Evolutionary conservation across 805 yeast species (phyloP), one percentile per base, ranked within the genome.

Genomic region (Scheffersomyces lignosus): DNA sequence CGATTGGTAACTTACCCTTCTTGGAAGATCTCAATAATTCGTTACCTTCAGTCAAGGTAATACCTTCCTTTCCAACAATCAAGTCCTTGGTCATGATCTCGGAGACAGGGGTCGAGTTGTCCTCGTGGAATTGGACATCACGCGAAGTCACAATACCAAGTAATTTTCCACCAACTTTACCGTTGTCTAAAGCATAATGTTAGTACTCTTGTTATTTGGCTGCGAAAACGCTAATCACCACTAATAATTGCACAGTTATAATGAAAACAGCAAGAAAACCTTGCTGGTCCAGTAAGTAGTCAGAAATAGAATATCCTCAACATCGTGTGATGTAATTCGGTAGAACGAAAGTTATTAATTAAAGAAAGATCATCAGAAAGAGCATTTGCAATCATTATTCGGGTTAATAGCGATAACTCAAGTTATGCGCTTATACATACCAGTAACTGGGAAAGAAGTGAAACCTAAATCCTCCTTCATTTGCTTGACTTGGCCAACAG

Each of bases 371-470:
- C 85, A 80, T 81, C 87, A 80, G 60, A 18, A 33, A 34, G 42
- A 42, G 45, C 33, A 30, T n/a, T n/a, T n/a, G n/a, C n/a, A n/a
- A n/a, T n/a, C n/a, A n/a, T n/a, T n/a, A n/a, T n/a, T n/a, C n/a
- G n/a, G n/a, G n/a, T n/a, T n/a, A n/a, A n/a, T n/a, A n/a, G n/a
- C n/a, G n/a, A n/a, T n/a, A n/a, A n/a, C n/a, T n/a, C n/a, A n/a
- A n/a, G n/a, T n/a, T n/a, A n/a, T n/a, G n/a, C n/a, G n/a, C n/a
- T n/a, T 27, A 49, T 34, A 89, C 99, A 75, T 87, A 93, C 98
- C 96, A 69, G 99, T 93, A 64, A 93, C 96, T 52, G 99, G 99
- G 85, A 89, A 93, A 39, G 97, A 95, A 51, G 97, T 88, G 67
- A 91, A 93, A 41, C 99, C 99, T 44, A 82, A 79, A 48, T 71